Evolutionary conservation across 495 filamentous ascomycete species (phyloP).

Genomic region (Darksidea phi): DNA sequence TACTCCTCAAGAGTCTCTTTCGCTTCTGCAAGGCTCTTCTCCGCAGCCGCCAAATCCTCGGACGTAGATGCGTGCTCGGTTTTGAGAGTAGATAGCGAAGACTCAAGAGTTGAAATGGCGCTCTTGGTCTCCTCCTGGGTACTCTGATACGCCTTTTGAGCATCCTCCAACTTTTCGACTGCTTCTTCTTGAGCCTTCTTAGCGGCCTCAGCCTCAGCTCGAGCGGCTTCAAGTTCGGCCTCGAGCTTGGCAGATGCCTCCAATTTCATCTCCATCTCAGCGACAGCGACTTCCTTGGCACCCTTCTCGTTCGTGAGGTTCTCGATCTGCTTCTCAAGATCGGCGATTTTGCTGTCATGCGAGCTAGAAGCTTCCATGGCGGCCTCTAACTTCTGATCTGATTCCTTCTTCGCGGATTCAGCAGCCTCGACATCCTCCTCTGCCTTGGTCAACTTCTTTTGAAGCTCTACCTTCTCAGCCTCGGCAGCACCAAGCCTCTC

Average conservation of each 20-base stretch:
- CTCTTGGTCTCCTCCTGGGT: conserved; percentile 40
- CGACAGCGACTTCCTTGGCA: background rate
- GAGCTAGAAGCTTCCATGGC: background rate
- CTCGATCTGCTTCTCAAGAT: conserved; percentile 4
- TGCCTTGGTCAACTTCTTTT: background rate
- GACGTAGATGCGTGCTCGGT: background rate
- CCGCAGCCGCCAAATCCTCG: background rate
- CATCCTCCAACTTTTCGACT: conserved; percentile 34
- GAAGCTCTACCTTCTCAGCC: background rate
- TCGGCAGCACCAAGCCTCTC: background rate
- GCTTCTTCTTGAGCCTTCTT: conserved; percentile 9
- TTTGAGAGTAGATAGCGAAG: background rate
- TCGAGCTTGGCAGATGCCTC: conserved; percentile 1
- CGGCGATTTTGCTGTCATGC: background rate
- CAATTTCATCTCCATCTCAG: background rate
- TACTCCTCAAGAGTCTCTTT: background rate
- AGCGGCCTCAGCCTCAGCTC: background rate
- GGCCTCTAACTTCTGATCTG: background rate
- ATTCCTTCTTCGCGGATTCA: background rate
- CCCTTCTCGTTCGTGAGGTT: background rate
- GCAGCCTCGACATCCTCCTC: background rate
- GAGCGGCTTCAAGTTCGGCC: background rate
- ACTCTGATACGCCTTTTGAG: conserved; percentile 47
- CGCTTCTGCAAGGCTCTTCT: background rate
- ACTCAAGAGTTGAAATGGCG: background rate